Evolutionary conservation across 1,139 yeast genomes (phyloP).

Genomic region (Tardiomyces digboiensis): DNA sequence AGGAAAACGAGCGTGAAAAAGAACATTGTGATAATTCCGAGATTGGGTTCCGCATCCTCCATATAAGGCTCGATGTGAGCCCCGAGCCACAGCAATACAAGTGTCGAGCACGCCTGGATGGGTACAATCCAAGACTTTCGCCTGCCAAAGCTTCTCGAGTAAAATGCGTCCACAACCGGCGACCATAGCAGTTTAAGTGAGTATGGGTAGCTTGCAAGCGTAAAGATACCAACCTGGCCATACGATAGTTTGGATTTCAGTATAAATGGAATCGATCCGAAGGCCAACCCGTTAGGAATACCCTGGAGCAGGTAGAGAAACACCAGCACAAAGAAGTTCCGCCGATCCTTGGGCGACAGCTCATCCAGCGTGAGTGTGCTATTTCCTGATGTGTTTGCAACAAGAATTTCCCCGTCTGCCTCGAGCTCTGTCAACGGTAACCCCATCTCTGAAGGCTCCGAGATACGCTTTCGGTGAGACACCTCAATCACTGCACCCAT

Average conservation of each 20-base stretch:
- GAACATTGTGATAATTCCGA: conserved; percentile 45
- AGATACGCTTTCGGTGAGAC: not conserved
- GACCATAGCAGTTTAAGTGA: conserved; percentile 90
- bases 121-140: conserved; percentile 95
- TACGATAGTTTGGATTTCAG: conserved; percentile 76
- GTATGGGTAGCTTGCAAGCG: conserved; percentile 91
- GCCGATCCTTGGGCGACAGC: conserved; percentile 27
- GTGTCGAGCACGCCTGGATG: conserved; percentile 67
- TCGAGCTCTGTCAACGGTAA: not conserved
- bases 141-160: conserved; percentile 58
- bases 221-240: conserved; percentile 83
- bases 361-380: conserved; percentile 10
- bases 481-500: not conserved
- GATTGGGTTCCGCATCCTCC: conserved; percentile 43
- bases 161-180: conserved; percentile 89
- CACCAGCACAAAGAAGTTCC: conserved; percentile 65
- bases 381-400: not conserved
- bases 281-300: conserved; percentile 90
- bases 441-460: not conserved
- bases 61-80: conserved; percentile 46
- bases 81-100: conserved; percentile 59
- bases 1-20: conserved; percentile 74
- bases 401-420: not conserved
- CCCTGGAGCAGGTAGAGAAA: conserved; percentile 81
- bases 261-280: conserved; percentile 92